A percentile compares a stretch with the other conserved stretches of the same genome.
phyloP scores from a whole-genome alignment of 2,329 filamentous ascomycete species.

The Fusarium sambucinum region DNA sequence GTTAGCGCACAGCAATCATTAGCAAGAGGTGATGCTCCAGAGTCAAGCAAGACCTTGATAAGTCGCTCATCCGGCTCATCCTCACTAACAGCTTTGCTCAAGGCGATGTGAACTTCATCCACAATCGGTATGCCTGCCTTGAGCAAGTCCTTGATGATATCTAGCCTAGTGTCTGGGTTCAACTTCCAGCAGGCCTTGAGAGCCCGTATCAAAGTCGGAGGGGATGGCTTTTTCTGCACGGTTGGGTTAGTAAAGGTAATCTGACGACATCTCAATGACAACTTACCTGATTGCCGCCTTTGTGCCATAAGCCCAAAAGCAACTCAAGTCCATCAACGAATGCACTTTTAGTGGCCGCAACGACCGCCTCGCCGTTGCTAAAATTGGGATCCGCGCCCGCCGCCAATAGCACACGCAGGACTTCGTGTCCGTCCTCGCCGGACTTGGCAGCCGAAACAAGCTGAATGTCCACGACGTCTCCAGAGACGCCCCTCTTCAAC shows the following conservation, averaged over 20 bases:
- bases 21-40: constrained; percentile 64
- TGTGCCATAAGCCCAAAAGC: constrained; percentile 61
- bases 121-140: constrained; percentile 62
- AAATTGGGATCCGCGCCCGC: constrained; percentile 68
- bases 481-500: constrained; percentile 62
- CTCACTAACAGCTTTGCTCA: constrained; percentile 66
- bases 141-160: constrained; percentile 64
- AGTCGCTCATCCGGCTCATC: constrained; percentile 62
- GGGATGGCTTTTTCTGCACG: constrained; percentile 59
- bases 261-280: neutral
- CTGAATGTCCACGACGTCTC: constrained; percentile 65
- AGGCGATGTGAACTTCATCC: constrained; percentile 63
- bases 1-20: constrained; percentile 66
- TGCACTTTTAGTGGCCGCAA: constrained; percentile 65
- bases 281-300: constrained; percentile 57
- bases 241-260: constrained; percentile 22
- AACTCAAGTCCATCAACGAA: constrained; percentile 64
- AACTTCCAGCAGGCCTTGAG: constrained; percentile 68
- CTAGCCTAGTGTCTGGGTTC: constrained; percentile 61
- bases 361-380: constrained; percentile 66
- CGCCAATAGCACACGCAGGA: constrained; percentile 64
- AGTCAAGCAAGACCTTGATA: constrained; percentile 61
- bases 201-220: constrained; percentile 61
- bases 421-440: constrained; percentile 60
- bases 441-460: constrained; percentile 66